Evolutionary conservation across 768 basidiomycete genomes (phyloP).

Genomic region (Leccinum sublutescens): DNA sequence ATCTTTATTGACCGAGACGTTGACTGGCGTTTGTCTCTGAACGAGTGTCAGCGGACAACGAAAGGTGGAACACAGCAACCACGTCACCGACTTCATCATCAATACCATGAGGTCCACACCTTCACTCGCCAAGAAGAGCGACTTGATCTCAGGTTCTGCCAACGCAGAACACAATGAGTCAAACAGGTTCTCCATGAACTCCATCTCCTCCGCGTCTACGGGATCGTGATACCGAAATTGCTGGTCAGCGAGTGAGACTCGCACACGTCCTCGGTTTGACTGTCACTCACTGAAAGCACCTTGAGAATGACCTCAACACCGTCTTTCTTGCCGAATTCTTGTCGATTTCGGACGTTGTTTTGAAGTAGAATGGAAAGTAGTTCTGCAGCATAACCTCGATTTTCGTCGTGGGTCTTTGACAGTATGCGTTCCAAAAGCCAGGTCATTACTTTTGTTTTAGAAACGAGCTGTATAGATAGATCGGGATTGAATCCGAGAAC

Average conservation of each 20-base stretch:
- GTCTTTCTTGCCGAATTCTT: conserved; percentile 66
- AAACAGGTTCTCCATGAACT: conserved; percentile 98
- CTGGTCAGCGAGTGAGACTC: conserved; percentile 39
- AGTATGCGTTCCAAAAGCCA: conserved; percentile 82
- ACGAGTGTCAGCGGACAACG: conserved; percentile 6
- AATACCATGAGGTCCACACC: conserved; percentile 97
- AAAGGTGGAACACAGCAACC: neutral
- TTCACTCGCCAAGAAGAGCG: conserved; percentile 82
- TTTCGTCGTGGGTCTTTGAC: conserved; percentile 77
- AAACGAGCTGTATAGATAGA: conserved; percentile 65
- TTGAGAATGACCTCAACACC: conserved; percentile 78
- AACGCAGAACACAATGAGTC: conserved; percentile 86
- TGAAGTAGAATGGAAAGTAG: conserved; percentile 89
- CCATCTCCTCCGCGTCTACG: conserved; percentile 81
- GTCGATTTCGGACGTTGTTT: conserved; percentile 63
- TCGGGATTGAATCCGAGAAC: conserved; percentile 81
- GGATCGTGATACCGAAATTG: conserved; percentile 89
- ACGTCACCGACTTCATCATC: conserved; percentile 83
- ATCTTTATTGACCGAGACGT: conserved; percentile 86
- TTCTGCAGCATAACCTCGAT: conserved; percentile 91
- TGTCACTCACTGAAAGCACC: conserved; percentile 69
- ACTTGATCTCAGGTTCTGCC: conserved; percentile 74
- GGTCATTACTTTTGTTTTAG: conserved; percentile 68
- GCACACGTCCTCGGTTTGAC: neutral
- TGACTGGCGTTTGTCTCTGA: conserved; percentile 79